Evolutionary conservation across 2,329 filamentous ascomycete genomes (phyloP).

Genomic region (Penicillium corylophilum): DNA sequence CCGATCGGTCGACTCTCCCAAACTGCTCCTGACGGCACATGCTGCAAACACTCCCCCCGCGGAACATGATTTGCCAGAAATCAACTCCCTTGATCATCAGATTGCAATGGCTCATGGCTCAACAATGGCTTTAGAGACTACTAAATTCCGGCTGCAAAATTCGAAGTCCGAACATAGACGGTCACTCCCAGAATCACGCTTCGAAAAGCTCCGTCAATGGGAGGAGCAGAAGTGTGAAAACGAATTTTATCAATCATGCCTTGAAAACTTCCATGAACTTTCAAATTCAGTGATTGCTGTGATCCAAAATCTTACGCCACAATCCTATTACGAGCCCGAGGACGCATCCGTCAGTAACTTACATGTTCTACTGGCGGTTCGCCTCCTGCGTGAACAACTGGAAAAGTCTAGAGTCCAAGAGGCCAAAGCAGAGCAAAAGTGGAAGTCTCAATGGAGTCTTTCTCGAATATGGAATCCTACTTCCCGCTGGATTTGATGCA

Average conservation of each 20-base stretch:
- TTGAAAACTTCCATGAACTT: constrained; percentile 7
- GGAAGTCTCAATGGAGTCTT: constrained; percentile 15
- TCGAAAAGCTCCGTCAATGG: constrained; percentile 8
- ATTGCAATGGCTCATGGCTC: constrained; percentile 17
- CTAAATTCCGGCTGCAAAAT: constrained; percentile 9
- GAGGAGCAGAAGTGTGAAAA: constrained; percentile 13
- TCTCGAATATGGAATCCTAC: constrained; percentile 8
- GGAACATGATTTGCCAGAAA: constrained; percentile 14
- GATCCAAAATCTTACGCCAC: not conserved
- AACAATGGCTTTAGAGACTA: constrained; percentile 21
- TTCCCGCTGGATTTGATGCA: constrained; percentile 6
- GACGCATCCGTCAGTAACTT: not conserved
- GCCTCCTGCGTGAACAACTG: constrained; percentile 3
- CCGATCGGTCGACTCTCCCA: constrained; percentile 1
- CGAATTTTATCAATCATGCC: constrained; percentile 9
- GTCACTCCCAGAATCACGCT: constrained; percentile 4
- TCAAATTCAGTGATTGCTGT: too few relatives aligned
- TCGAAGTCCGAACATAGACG: constrained; percentile 3
- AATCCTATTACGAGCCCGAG: constrained; percentile 8
- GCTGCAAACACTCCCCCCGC: not conserved
- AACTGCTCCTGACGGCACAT: not conserved
- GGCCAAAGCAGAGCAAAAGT: constrained; percentile 11
- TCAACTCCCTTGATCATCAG: constrained; percentile 19
- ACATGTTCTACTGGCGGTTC: not conserved
- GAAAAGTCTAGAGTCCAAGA: constrained; percentile 8